Percentiles rank a stretch among this genome's conserved stretches.
These are phyloP conservation scores for Pilatotrama ljubarskyi DNA, from an alignment of 768 basidiomycete genomes.

Conservation along the genomic window DNA sequence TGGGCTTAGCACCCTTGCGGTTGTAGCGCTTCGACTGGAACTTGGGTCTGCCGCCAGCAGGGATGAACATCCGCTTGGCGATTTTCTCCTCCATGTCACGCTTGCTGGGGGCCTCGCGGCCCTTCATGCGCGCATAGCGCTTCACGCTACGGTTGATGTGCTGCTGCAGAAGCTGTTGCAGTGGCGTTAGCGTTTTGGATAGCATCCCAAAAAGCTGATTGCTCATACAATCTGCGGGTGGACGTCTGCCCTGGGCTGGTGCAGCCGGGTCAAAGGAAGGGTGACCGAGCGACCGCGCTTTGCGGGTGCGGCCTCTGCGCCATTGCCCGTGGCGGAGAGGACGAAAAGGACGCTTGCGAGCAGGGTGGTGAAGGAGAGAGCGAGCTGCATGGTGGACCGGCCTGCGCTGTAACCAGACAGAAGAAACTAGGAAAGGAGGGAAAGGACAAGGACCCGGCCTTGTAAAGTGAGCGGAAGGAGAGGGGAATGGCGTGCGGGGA, in stretches of 20 bases:
- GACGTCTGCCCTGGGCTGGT: slow-evolving; percentile 32
- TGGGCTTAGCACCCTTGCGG: slow-evolving; percentile 11
- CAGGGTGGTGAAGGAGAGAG: slow-evolving; percentile 50
- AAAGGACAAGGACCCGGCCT: slow-evolving; percentile 41
- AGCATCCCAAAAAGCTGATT: not conserved
- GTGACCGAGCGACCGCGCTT: slow-evolving; percentile 39
- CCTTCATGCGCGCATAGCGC: slow-evolving; percentile 70
- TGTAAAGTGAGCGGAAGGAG: slow-evolving; percentile 28
- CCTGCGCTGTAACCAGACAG: slow-evolving; percentile 27
- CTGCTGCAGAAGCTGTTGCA: slow-evolving; percentile 61
- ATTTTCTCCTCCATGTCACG: slow-evolving; percentile 48
- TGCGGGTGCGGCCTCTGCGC: slow-evolving; percentile 45
- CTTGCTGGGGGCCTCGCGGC: slow-evolving; percentile 50
- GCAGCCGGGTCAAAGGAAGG: slow-evolving; percentile 42
- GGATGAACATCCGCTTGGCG: slow-evolving; percentile 41
- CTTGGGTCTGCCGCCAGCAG: slow-evolving; percentile 32
- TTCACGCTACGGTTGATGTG: slow-evolving; percentile 64
- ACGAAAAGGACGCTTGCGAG: slow-evolving; percentile 51
- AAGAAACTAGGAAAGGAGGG: slow-evolving; percentile 24
- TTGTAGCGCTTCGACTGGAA: slow-evolving; percentile 20
- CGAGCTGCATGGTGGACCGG: slow-evolving; percentile 55
- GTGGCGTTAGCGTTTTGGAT: not conserved
- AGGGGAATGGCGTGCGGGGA: slow-evolving; percentile 21
- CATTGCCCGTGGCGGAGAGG: slow-evolving; percentile 40
- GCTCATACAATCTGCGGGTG: slow-evolving; percentile 46